Conservation (phyloP, 345 rosid genomes). For the Lepidium sativum region DNA sequence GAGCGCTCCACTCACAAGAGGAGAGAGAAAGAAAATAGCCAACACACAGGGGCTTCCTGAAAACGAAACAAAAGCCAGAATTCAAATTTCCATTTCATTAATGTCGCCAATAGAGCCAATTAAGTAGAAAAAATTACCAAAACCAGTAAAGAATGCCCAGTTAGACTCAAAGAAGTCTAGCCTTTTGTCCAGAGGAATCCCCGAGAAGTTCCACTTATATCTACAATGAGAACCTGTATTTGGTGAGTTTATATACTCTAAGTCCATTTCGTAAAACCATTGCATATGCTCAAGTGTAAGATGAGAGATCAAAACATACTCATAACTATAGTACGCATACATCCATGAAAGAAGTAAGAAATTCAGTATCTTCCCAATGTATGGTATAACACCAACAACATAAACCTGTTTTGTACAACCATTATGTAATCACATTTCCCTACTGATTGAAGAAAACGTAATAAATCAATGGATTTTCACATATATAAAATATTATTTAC, state of each 20-base stretch:
- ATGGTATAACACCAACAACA: slow-evolving; percentile 63
- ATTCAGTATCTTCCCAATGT: slow-evolving; percentile 68
- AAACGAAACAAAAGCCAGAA: slow-evolving; percentile 9
- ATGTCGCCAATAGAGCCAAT: not conserved
- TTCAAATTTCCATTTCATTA: not conserved
- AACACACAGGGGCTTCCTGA: slow-evolving; percentile 95
- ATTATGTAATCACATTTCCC: slow-evolving; percentile 5
- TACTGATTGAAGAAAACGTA: not conserved
- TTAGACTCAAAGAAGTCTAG: slow-evolving; percentile 82
- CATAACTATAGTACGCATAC: slow-evolving; percentile 95
- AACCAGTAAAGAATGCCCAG: slow-evolving; percentile 97
- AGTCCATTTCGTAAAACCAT: not conserved
- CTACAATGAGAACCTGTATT: slow-evolving; percentile 27
- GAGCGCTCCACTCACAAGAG: slow-evolving; percentile 81
- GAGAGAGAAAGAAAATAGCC: slow-evolving; percentile 81
- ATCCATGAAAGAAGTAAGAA: slow-evolving; percentile 94
- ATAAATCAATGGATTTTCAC: not conserved
- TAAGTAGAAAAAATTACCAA: slow-evolving; percentile 46
- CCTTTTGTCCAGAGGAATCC: slow-evolving; percentile 61
- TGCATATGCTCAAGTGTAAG: slow-evolving; percentile 1
- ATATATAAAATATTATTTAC: slow-evolving; percentile 35
- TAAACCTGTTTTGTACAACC: slow-evolving; percentile 49
- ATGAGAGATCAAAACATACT: slow-evolving; percentile 49
- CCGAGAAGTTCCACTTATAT: slow-evolving; percentile 90
- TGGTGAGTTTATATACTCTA: slow-evolving; percentile 9